Percentiles rank a stretch among this genome's conserved stretches.
Conservation (phyloP, 768 basidiomycete species). For the Termitomyces sp. region DNA sequence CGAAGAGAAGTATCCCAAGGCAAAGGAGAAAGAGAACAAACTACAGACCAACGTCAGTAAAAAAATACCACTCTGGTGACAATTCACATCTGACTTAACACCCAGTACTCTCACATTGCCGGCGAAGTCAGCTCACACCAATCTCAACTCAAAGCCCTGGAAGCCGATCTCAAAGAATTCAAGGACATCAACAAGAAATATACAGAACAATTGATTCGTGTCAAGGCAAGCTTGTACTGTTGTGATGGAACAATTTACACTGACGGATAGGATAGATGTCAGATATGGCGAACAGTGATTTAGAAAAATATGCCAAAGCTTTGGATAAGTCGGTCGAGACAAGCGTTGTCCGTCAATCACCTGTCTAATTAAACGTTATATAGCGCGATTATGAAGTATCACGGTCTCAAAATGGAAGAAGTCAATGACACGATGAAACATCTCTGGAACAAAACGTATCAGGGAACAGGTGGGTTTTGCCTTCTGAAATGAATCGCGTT, state of each 20-base stretch:
- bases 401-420: constrained; percentile 97
- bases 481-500: not conserved
- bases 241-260: not conserved
- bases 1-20: constrained; percentile 68
- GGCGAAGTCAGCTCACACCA: constrained; percentile 78
- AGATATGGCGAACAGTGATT: constrained; percentile 94
- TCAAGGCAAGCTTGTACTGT: constrained; percentile 58
- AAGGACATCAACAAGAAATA: constrained; percentile 83
- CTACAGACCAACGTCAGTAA: constrained; percentile 59
- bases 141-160: constrained; percentile 57
- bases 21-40: constrained; percentile 68
- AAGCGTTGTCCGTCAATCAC: not conserved
- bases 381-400: constrained; percentile 99
- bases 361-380: constrained; percentile 5
- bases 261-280: constrained; percentile 59
- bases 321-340: constrained; percentile 74
- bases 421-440: constrained; percentile 98
- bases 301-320: constrained; percentile 97
- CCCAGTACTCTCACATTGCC: constrained; percentile 71
- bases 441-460: constrained; percentile 98
- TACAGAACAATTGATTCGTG: constrained; percentile 87
- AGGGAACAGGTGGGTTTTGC: constrained; percentile 78
- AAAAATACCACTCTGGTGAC: not conserved
- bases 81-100: not conserved
- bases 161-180: constrained; percentile 77